Evolutionary conservation across 192 early-diverging fungal species (phyloP).

Genomic region (Coemansia sp.): DNA sequence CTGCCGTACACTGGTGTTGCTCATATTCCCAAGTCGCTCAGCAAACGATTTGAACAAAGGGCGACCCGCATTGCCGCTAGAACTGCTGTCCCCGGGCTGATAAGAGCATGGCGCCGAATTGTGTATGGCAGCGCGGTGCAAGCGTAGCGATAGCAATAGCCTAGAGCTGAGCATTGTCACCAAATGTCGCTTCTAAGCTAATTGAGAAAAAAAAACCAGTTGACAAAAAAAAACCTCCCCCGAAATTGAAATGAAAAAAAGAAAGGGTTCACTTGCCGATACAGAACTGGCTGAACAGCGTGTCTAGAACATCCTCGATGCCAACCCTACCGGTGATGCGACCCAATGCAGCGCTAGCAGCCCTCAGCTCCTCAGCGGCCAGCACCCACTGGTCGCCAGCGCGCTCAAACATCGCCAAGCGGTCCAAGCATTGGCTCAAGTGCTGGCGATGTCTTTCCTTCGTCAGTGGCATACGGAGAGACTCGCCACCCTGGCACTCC

Average conservation of each 20-base stretch:
- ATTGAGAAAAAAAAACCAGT: background rate
- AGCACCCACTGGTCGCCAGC: conserved; percentile 54
- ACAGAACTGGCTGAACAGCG: conserved; percentile 73
- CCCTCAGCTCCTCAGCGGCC: conserved; percentile 70
- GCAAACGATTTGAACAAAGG: conserved; percentile 1
- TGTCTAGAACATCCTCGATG: conserved; percentile 73
- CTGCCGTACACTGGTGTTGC: background rate
- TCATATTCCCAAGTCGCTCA: background rate
- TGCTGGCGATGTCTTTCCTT: conserved; percentile 68
- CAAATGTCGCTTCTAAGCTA: background rate
- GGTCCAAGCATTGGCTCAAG: conserved; percentile 55
- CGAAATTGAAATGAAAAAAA: too few relatives aligned
- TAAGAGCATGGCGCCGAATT: background rate
- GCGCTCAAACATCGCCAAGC: conserved; percentile 45
- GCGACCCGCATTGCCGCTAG: background rate
- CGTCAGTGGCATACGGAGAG: conserved; percentile 58
- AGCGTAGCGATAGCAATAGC: background rate
- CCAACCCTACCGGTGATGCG: conserved; percentile 71
- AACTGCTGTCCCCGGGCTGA: background rate
- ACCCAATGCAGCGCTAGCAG: conserved; percentile 60
- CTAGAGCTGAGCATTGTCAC: background rate
- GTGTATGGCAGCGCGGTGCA: background rate
- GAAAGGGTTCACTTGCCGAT: conserved; percentile 63
- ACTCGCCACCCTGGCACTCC: conserved; percentile 11
- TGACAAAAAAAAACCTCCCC: too few relatives aligned